Evolutionary conservation across 2,329 filamentous ascomycete genomes (phyloP), one percentile per base, ranked within the genome.

Genomic region (Fusarium oxysporum): DNA sequence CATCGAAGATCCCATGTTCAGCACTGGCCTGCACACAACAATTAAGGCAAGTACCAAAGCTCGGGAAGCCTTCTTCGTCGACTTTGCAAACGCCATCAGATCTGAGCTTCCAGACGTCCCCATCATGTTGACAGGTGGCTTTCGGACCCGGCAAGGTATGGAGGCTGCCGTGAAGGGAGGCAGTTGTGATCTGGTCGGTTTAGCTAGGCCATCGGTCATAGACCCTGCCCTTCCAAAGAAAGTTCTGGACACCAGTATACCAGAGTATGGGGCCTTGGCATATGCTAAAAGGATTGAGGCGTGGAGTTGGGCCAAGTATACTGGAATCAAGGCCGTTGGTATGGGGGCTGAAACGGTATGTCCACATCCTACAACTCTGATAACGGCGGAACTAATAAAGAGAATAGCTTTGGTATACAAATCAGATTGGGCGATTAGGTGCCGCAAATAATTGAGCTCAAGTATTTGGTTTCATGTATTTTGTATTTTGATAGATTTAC

Each of bases 61-160:
- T 0, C 47, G 62, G 17, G 62, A 65, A 25, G 62, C 62, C 0
- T 65, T 62, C 25, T 65, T 65, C 4, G 23, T 65, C 8, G 56
- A 65, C 45, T 62, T 65, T 14, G 47, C 62, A 6, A 45, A 41
- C 0, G 35, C 47, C 0, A 54, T 65, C 28, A 51, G 62, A 8
- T 61, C 41, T 5, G 32, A 65, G 44, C 13, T 65, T 1, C 62
- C 57, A 0, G 1, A 43, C 3, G 47, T 60, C 2, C 57, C 57
- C 0, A 54, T 54, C 3, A 59, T 59, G 56, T 5, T 59, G 16
- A 59, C 56, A 9, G 56, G 56, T 10, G 57, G 57, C 10, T 60
- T 60, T 33, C 57, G 57, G 10, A 54, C 47, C 19, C 57, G 47
- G 0, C 57, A 54, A 3, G 57, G 57, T 5, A 60, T 54, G 57